Conservation (phyloP, 2,329 filamentous ascomycete species). For the Tolypocladium pustulatum region DNA sequence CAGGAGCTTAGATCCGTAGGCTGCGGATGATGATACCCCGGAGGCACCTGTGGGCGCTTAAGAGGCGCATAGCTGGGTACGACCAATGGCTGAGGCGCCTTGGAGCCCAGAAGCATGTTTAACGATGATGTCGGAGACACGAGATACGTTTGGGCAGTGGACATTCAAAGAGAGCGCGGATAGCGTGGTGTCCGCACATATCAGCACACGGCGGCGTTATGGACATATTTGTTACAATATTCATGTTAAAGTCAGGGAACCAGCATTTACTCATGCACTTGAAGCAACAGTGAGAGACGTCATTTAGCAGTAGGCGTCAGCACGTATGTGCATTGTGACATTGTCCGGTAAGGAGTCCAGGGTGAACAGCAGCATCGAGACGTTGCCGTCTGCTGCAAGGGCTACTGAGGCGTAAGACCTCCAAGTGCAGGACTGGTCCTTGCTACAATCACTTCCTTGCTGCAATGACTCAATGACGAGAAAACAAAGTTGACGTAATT, state of each 20-base stretch:
- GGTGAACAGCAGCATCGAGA: too few species aligned
- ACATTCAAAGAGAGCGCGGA: neutral
- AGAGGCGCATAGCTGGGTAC: neutral
- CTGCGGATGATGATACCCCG: constrained; percentile 5
- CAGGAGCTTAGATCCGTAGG: neutral
- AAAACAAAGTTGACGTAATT: neutral
- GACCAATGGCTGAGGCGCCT: neutral
- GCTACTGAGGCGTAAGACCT: neutral
- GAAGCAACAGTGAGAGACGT: neutral
- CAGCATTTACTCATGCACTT: neutral
- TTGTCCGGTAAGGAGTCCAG: too few species aligned
- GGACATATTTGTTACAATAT: neutral
- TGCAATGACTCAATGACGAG: neutral
- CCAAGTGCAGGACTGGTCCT: too few species aligned
- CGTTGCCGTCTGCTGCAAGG: neutral
- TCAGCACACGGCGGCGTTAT: neutral
- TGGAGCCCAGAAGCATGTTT: neutral
- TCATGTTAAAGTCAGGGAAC: neutral
- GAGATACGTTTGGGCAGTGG: neutral
- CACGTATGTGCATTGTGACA: neutral
- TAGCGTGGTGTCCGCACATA: neutral
- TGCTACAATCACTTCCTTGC: too few species aligned
- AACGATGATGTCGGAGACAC: neutral
- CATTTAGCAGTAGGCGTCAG: neutral
- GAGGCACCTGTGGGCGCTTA: neutral